phyloP scores from a whole-genome alignment of 2,329 filamentous ascomycete genomes.

The Setomelanomma holmii region DNA sequence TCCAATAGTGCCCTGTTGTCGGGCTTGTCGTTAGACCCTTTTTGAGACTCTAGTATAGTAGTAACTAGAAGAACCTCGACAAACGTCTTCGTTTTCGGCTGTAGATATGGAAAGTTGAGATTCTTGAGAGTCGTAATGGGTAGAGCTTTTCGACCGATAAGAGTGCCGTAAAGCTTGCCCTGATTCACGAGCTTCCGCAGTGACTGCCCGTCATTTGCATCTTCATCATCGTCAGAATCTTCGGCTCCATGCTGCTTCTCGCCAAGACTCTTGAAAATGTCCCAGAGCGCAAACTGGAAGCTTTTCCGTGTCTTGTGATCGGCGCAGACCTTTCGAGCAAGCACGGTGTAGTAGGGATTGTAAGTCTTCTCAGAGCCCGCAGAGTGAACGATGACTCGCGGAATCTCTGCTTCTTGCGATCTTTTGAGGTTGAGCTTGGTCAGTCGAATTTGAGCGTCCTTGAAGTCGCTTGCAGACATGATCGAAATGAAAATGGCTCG shows the following conservation, averaged over 20 bases:
- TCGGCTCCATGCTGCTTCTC: constrained; percentile 72
- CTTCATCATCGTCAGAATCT: constrained; percentile 60
- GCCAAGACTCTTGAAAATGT: constrained; percentile 83
- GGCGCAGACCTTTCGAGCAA: constrained; percentile 78
- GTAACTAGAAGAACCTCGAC: constrained; percentile 81
- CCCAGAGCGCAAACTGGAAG: constrained; percentile 88
- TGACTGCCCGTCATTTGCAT: constrained; percentile 57
- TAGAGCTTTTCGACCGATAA: constrained; percentile 67
- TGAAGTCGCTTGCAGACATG: constrained; percentile 82
- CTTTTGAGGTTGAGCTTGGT: constrained; percentile 85
- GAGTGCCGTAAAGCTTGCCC: constrained; percentile 69
- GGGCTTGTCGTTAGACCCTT: constrained; percentile 53
- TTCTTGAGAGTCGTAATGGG: constrained; percentile 68
- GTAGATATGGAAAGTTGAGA: constrained; percentile 79
- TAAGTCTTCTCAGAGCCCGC: constrained; percentile 82
- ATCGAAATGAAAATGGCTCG: constrained; percentile 93
- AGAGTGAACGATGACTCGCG: constrained; percentile 86
- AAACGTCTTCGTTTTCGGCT: constrained; percentile 77
- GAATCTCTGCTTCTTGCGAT: constrained; percentile 84
- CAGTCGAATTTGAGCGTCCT: constrained; percentile 82
- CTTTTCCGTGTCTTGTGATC: constrained; percentile 80
- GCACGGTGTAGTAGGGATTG: constrained; percentile 91
- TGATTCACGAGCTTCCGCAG: constrained; percentile 70
- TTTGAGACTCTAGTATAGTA: constrained; percentile 72
- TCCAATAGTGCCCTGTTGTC: constrained; percentile 68